Evolutionary conservation across 495 filamentous ascomycete genomes (phyloP), one percentile per base, ranked within the genome.

Genomic region (Podospora anserina): DNA sequence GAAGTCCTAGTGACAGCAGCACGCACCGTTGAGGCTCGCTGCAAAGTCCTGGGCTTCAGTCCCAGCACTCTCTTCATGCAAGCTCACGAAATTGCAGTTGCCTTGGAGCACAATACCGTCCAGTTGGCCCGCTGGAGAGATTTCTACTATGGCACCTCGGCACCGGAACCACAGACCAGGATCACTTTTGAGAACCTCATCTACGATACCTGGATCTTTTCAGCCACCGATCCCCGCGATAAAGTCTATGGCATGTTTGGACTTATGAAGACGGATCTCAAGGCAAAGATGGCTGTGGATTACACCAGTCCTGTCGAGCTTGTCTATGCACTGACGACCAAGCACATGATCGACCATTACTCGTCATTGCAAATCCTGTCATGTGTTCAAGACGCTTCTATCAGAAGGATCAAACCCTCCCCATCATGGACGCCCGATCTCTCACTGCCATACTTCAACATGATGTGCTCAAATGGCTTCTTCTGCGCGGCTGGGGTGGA

Each of bases 401-500:
- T 30, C 30, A 32, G 64, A 30, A 66, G 18, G 3, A 66, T 70
- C n/a, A 61, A 15, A 11, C 16, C 30, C 1, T 49, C 28, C 19
- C 68, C 68, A 6, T 70, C 68, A 11, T 70, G 68, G 68, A 65
- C 64, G 3, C 68, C 68, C 27, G 68, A 70, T 26, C 67, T 66
- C 59, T 59, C 60, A 18, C 59, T 70, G 13, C 64, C 64, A 15
- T 66, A 64, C 34, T 49, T 67, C 53, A 67, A 67, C 34, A 70
- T 70, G 64, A 63, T 66, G 49, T 66, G 68, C 60, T 66, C 63
- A 20, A 56, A 54, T 44, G 59, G 64, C 18, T 26, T 56, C 6
- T 66, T 63, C 32, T 15, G 53, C 1, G 63, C 39, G 11, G 59
- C 60, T 5, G 59, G 68, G 64, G 61, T 64, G 23, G 64, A 70